These are phyloP conservation scores for Leucocoprinus birnbaumii DNA, from an alignment of 768 basidiomycete genomes.

Conservation along the genomic window DNA sequence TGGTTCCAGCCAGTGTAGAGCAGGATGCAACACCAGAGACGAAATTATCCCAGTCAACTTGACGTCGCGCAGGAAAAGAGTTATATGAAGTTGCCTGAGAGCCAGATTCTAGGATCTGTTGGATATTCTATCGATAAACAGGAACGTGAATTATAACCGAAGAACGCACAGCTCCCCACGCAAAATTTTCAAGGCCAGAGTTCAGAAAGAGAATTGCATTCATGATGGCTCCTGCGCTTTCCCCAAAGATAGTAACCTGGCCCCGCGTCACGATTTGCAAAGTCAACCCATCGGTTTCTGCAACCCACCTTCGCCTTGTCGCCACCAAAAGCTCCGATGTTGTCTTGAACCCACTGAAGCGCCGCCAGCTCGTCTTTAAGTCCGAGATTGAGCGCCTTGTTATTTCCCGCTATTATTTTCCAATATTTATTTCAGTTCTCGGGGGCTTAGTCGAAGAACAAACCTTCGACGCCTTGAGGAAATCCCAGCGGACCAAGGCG, in stretches of 20 bases:
- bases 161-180: slow-evolving; percentile 27
- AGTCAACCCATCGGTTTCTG: too few species aligned
- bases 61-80: slow-evolving; percentile 27
- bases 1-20: slow-evolving; percentile 18
- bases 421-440: too few species aligned
- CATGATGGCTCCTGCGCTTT: slow-evolving; percentile 51
- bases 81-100: slow-evolving; percentile 33
- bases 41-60: slow-evolving; percentile 36
- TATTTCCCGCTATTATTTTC: slow-evolving; percentile 30
- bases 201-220: slow-evolving; percentile 36
- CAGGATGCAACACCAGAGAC: slow-evolving; percentile 34
- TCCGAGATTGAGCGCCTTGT: slow-evolving; percentile 40
- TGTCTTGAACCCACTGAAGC: slow-evolving; percentile 53
- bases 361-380: slow-evolving; percentile 44
- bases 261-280: background rate
- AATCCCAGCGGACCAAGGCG: slow-evolving; percentile 46
- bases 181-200: slow-evolving; percentile 27
- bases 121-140: background rate
- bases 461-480: slow-evolving; percentile 35
- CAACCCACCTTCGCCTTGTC: slow-evolving; percentile 30
- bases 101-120: slow-evolving; percentile 38
- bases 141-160: background rate
- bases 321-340: slow-evolving; percentile 61
- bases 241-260: slow-evolving; percentile 50
- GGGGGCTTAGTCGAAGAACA: background rate